Evolutionary conservation across 2,329 filamentous ascomycete species (phyloP).

Genomic region (Chrysoporthe puriensis): DNA sequence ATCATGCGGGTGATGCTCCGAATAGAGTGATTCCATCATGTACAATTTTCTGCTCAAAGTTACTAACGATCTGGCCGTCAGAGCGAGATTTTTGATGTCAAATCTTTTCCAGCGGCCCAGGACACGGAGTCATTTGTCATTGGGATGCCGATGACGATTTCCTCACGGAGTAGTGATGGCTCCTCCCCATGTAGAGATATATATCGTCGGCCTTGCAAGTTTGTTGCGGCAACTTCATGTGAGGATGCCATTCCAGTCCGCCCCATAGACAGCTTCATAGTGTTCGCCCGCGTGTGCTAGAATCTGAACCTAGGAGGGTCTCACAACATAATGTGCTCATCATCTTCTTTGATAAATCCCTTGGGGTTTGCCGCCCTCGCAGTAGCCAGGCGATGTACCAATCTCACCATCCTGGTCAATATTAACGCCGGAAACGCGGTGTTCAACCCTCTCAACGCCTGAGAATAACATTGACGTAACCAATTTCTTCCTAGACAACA

Average conservation of each 20-base stretch:
- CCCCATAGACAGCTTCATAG: not conserved
- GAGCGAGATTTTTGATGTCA: not conserved
- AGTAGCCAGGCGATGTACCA: constrained; percentile 45
- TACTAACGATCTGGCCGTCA: not conserved
- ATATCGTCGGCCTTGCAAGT: not conserved
- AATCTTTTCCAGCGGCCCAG: not conserved
- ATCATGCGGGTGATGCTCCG: not conserved
- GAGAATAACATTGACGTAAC: constrained; percentile 60
- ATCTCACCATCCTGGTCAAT: constrained; percentile 59
- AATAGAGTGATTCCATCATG: not conserved
- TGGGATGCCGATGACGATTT: not conserved
- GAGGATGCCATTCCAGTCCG: not conserved
- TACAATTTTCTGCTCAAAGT: not conserved
- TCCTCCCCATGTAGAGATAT: not conserved
- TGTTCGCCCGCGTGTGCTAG: not conserved
- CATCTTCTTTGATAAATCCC: not conserved
- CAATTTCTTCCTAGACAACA: constrained; percentile 56
- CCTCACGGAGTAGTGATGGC: not conserved
- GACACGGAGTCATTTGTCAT: not conserved
- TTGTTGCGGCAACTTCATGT: not conserved
- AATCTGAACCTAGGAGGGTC: not conserved
- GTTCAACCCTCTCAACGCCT: constrained; percentile 53
- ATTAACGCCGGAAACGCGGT: constrained; percentile 57
- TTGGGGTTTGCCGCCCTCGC: constrained; percentile 35
- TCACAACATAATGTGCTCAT: not conserved